Evolutionary conservation across 768 basidiomycete genomes (phyloP).

Genomic region (Asterophora lycoperdoides): DNA sequence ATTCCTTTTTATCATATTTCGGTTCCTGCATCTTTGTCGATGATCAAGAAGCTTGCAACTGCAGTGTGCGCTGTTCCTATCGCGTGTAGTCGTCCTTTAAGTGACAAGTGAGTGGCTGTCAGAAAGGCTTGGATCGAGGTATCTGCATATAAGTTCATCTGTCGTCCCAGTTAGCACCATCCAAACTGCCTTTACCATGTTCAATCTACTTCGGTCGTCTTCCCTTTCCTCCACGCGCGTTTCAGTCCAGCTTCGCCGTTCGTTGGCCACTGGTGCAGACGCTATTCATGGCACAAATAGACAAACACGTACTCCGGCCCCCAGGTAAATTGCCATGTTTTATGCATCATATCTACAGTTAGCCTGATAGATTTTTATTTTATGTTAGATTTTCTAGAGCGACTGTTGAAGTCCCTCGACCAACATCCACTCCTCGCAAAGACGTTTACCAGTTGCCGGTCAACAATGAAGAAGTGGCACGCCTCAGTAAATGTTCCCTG

Average conservation of each 20-base stretch:
- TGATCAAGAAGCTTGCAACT: no score
- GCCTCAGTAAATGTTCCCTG: neutral
- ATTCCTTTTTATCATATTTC: no score
- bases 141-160: neutral
- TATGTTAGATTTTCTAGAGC: neutral
- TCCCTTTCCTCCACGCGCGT: neutral
- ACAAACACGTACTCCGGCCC: neutral
- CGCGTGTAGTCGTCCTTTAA: neutral
- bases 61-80: no score
- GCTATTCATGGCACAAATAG: neutral
- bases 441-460: slow-evolving; percentile 3
- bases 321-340: neutral
- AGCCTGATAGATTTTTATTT: no score
- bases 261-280: slow-evolving; percentile 1
- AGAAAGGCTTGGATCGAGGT: neutral
- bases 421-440: slow-evolving; percentile 1
- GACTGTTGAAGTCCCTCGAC: neutral
- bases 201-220: neutral
- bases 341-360: no score
- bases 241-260: neutral
- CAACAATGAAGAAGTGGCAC: slow-evolving; percentile 6
- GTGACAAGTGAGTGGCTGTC: neutral
- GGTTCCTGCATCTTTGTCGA: no score
- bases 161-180: neutral
- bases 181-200: neutral